Conservation (phyloP, 2,329 filamentous ascomycete species). For the Myriosclerotinia curreyana region DNA sequence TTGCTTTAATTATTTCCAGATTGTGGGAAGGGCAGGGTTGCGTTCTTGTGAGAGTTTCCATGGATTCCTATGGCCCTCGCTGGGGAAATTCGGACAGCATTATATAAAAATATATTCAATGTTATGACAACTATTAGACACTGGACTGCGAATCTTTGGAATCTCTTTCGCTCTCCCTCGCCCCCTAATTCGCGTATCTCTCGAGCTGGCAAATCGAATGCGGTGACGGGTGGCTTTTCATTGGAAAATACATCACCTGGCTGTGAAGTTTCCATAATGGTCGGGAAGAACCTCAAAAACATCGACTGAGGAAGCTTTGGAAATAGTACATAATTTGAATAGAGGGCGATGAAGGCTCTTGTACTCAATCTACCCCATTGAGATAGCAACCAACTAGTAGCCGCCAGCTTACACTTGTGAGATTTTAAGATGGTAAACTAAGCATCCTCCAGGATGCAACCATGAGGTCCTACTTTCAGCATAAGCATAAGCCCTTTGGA, state of each 20-base stretch:
- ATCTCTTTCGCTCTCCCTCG: neutral
- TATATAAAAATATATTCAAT: neutral
- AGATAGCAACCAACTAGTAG: neutral
- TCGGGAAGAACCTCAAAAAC: neutral
- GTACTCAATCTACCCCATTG: neutral
- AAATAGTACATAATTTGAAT: neutral
- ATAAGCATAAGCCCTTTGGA: too few species aligned
- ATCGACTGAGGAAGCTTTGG: neutral
- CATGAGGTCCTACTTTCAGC: neutral
- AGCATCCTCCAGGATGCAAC: neutral
- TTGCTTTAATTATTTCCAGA: neutral
- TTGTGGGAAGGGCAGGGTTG: neutral
- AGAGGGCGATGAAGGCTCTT: neutral
- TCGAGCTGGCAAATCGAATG: neutral
- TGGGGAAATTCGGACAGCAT: neutral
- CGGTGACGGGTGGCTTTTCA: neutral
- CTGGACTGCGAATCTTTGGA: neutral
- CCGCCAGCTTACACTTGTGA: constrained; percentile 1
- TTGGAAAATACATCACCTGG: neutral
- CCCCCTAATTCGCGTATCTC: neutral
- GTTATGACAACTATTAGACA: neutral
- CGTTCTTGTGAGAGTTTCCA: neutral
- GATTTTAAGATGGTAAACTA: neutral
- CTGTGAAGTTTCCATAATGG: neutral
- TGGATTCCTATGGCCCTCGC: neutral